Evolutionary conservation across 2,329 filamentous ascomycete species (phyloP).

Genomic region (Volutella citrinella): DNA sequence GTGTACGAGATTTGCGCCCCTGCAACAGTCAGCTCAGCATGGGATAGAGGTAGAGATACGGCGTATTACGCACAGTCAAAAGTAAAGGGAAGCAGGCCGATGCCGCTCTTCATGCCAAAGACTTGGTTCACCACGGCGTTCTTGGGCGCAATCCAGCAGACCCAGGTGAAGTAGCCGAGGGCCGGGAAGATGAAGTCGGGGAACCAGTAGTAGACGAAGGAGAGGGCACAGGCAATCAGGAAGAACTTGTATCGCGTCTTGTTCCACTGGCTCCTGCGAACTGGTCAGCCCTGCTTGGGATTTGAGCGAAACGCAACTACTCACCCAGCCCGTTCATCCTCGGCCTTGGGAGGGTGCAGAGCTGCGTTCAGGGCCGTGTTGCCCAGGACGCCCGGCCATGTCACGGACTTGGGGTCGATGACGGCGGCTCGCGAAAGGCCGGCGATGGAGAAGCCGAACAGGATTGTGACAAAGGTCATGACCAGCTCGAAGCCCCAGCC

Average conservation of each 20-base stretch:
- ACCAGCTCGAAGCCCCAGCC: constrained; percentile 49
- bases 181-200: constrained; percentile 46
- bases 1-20: constrained; percentile 35
- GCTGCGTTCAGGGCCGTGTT: constrained; percentile 44
- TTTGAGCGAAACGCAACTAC: background rate
- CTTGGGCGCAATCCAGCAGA: constrained; percentile 47
- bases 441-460: constrained; percentile 51
- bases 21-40: constrained; percentile 1
- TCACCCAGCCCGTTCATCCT: constrained; percentile 22
- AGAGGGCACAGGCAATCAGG: constrained; percentile 30
- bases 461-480: constrained; percentile 46
- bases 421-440: constrained; percentile 43
- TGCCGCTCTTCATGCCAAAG: constrained; percentile 44
- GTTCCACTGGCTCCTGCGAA: constrained; percentile 26
- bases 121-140: constrained; percentile 45
- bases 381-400: constrained; percentile 52
- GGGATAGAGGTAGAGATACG: background rate
- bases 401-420: constrained; percentile 43
- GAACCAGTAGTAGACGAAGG: constrained; percentile 49
- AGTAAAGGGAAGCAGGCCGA: constrained; percentile 39
- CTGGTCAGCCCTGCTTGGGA: background rate
- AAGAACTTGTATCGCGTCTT: constrained; percentile 44
- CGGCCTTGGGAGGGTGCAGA: constrained; percentile 34
- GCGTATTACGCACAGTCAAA: constrained; percentile 34
- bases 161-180: constrained; percentile 44